phyloP scores from a whole-genome alignment of 2,329 filamentous ascomycete species.

The Bimuria novae-zelandiae region DNA sequence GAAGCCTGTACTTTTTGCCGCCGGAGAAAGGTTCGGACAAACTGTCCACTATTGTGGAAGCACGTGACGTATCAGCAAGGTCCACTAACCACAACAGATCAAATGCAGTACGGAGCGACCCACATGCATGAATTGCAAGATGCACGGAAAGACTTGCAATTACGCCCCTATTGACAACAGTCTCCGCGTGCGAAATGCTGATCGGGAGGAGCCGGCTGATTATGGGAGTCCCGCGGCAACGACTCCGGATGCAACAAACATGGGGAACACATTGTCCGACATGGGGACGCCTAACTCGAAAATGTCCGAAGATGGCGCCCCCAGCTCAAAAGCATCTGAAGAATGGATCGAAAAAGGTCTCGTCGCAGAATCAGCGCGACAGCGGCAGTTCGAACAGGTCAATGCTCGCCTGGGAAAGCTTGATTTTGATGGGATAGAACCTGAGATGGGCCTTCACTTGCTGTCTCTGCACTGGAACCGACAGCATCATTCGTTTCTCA shows the following conservation, averaged over 20 bases:
- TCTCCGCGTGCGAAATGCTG: slow-evolving; percentile 14
- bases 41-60: neutral
- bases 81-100: slow-evolving; percentile 43
- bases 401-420: slow-evolving; percentile 53
- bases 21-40: slow-evolving; percentile 41
- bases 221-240: slow-evolving; percentile 10
- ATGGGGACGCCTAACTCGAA: slow-evolving; percentile 34
- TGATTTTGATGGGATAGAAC: slow-evolving; percentile 61
- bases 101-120: slow-evolving; percentile 56
- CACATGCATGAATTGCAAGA: slow-evolving; percentile 53
- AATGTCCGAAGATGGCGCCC: slow-evolving; percentile 50
- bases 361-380: slow-evolving; percentile 54
- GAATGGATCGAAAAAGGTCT: slow-evolving; percentile 53
- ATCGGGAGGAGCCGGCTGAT: slow-evolving; percentile 17
- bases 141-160: slow-evolving; percentile 52
- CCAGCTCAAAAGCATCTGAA: slow-evolving; percentile 27
- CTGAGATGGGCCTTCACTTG: slow-evolving; percentile 58
- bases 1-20: slow-evolving; percentile 48
- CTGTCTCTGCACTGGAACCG: slow-evolving; percentile 59
- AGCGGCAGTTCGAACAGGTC: slow-evolving; percentile 57
- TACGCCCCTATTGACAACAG: slow-evolving; percentile 46
- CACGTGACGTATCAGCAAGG: neutral
- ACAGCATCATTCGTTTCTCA: slow-evolving; percentile 55
- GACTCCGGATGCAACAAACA: slow-evolving; percentile 23
- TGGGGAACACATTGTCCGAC: neutral